Percentiles rank a stretch among this genome's conserved stretches.
Evolutionary conservation across 352 stramenopile species (phyloP).

Genomic region (Saprolegnia parasitica): DNA sequence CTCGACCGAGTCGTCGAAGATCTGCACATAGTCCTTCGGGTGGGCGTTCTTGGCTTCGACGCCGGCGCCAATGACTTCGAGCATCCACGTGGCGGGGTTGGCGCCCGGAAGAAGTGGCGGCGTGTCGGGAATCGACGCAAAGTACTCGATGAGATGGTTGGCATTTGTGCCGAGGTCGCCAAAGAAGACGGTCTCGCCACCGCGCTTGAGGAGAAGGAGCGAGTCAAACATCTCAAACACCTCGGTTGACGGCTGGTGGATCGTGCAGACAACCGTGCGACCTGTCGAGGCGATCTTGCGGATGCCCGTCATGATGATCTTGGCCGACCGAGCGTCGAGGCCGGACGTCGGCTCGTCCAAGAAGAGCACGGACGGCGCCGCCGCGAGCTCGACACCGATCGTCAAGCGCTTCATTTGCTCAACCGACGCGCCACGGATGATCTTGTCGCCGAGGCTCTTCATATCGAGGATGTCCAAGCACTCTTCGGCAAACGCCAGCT

Average conservation of each 20-base stretch:
- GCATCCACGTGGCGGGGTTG: conserved; percentile 85
- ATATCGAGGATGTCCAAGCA: conserved; percentile 76
- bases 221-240: conserved; percentile 59
- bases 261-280: conserved; percentile 64
- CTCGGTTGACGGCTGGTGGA: conserved; percentile 21
- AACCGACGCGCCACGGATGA: conserved; percentile 49
- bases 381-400: conserved; percentile 89
- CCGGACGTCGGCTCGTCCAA: conserved; percentile 87
- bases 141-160: conserved; percentile 46
- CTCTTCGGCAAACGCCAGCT: conserved; percentile 49
- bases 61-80: conserved; percentile 52
- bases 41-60: conserved; percentile 31
- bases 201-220: conserved; percentile 79
- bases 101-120: conserved; percentile 38
- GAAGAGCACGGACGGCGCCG: conserved; percentile 80
- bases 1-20: conserved; percentile 40
- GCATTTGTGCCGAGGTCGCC: conserved; percentile 64
- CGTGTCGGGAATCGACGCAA: conserved; percentile 44
- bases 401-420: conserved; percentile 61
- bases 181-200: conserved; percentile 78
- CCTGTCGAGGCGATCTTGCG: conserved; percentile 56
- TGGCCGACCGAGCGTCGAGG: conserved; percentile 79
- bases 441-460: conserved; percentile 54
- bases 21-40: neutral
- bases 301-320: conserved; percentile 68